These are phyloP conservation scores for Phylloporus scabripes DNA, from an alignment of 768 basidiomycete species.

Conservation along the genomic window DNA sequence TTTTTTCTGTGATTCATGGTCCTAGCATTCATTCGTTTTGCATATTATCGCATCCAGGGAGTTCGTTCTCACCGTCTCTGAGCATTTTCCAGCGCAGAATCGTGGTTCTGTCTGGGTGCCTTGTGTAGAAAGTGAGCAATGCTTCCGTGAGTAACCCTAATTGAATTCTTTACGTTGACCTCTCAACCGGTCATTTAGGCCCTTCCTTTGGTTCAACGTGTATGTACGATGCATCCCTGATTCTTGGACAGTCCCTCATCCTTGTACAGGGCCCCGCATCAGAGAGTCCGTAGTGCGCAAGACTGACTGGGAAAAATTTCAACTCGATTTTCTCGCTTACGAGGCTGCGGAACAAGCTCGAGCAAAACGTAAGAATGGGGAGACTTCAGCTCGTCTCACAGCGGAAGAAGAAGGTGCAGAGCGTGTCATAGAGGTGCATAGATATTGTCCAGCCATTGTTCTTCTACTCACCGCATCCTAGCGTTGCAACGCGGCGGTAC, in stretches of 20 bases:
- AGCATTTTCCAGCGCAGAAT: not conserved
- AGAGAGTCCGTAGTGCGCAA: slow-evolving; percentile 12
- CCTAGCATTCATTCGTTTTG: not conserved
- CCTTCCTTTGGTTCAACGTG: not conserved
- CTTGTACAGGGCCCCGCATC: slow-evolving; percentile 18
- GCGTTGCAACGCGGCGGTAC: not conserved
- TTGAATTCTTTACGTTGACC: not conserved
- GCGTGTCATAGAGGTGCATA: slow-evolving; percentile 1
- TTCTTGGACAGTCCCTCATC: not conserved
- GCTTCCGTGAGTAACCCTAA: slow-evolving; percentile 17
- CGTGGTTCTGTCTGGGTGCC: slow-evolving; percentile 16
- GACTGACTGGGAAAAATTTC: slow-evolving; percentile 11
- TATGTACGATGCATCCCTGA: slow-evolving; percentile 5
- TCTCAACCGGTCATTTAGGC: slow-evolving; percentile 1
- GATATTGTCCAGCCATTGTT: not conserved
- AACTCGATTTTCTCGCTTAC: slow-evolving; percentile 1
- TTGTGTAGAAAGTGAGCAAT: slow-evolving; percentile 15
- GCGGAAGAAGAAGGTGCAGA: not conserved
- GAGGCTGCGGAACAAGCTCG: not conserved
- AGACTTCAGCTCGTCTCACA: not conserved
- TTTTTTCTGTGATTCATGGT: not conserved
- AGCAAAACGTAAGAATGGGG: not conserved
- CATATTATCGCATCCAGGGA: slow-evolving; percentile 8
- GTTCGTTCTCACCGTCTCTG: slow-evolving; percentile 4
- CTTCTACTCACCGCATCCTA: not conserved